Evolutionary conservation across 352 stramenopile genomes (phyloP).

Genomic region (Globisporangium mamillatum): DNA sequence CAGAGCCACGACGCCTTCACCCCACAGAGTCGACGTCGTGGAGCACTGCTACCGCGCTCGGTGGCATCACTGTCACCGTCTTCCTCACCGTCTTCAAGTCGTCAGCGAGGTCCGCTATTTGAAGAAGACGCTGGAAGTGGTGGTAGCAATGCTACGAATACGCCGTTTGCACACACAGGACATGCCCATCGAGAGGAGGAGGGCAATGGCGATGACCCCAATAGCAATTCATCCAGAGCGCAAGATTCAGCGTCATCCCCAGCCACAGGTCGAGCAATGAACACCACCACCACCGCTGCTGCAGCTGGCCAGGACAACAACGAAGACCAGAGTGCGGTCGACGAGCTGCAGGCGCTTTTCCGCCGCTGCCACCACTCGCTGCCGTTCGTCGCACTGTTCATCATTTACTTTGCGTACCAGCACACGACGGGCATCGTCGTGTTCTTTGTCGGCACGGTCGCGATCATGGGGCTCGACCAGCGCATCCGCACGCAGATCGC

Average conservation of each 20-base stretch:
- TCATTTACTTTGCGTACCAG: constrained; percentile 80
- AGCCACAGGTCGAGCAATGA: not conserved
- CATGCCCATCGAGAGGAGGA: not conserved
- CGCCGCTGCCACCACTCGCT: constrained; percentile 70
- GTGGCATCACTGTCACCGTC: not conserved
- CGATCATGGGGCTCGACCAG: constrained; percentile 73
- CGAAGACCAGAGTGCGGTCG: constrained; percentile 50
- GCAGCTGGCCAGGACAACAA: constrained; percentile 19
- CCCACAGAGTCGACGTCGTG: constrained; percentile 4
- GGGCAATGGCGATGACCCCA: not conserved
- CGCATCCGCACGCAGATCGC: constrained; percentile 62
- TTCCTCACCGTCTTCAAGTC: not conserved
- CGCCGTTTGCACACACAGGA: not conserved
- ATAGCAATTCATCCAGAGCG: not conserved
- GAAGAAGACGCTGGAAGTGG: constrained; percentile 1
- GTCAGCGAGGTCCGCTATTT: not conserved
- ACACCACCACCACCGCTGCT: not conserved
- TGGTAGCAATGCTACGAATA: not conserved
- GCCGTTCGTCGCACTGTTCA: constrained; percentile 66
- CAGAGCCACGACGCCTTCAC: not conserved
- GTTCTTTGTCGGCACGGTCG: constrained; percentile 59
- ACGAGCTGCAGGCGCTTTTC: constrained; percentile 64
- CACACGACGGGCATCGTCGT: constrained; percentile 68
- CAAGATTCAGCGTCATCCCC: not conserved
- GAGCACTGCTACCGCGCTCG: not conserved